These are phyloP conservation scores for Prinsepia uniflora DNA, from an alignment of 306 rosid species.

Conservation along the genomic window DNA sequence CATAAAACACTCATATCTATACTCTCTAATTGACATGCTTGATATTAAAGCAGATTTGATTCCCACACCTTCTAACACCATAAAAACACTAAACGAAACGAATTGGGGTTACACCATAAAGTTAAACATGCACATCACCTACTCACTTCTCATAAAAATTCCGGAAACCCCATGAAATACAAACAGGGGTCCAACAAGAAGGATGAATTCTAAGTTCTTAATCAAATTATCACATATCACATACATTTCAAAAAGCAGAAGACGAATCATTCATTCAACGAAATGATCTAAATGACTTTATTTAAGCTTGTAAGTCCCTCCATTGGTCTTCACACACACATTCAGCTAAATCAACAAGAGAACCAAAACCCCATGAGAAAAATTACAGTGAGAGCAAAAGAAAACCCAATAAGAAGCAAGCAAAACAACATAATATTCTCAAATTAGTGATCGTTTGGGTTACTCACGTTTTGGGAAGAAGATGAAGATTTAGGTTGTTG, in stretches of 20 bases:
- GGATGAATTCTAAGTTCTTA: neutral
- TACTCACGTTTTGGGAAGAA: conserved; percentile 22
- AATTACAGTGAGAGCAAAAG: neutral
- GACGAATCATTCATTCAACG: conserved; percentile 1
- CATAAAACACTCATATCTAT: neutral
- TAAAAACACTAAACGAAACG: neutral
- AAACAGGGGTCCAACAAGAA: neutral
- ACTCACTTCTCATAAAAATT: neutral
- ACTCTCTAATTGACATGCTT: neutral
- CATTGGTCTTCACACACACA: conserved; percentile 55
- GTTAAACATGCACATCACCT: neutral
- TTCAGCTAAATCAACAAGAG: conserved; percentile 16
- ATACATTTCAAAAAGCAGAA: neutral
- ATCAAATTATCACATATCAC: neutral
- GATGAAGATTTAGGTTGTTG: conserved; percentile 17
- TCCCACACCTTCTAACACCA: neutral
- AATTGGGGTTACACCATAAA: neutral
- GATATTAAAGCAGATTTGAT: neutral
- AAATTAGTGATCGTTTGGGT: neutral
- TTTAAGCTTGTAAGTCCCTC: conserved; percentile 52
- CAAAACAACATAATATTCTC: neutral
- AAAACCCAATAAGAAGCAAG: neutral
- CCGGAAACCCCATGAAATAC: neutral
- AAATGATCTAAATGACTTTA: conserved; percentile 31
- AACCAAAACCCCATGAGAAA: neutral